Base-by-base conservation (phyloP, 1,139 yeast species). In the Scheffersomyces insectosa region DNA sequence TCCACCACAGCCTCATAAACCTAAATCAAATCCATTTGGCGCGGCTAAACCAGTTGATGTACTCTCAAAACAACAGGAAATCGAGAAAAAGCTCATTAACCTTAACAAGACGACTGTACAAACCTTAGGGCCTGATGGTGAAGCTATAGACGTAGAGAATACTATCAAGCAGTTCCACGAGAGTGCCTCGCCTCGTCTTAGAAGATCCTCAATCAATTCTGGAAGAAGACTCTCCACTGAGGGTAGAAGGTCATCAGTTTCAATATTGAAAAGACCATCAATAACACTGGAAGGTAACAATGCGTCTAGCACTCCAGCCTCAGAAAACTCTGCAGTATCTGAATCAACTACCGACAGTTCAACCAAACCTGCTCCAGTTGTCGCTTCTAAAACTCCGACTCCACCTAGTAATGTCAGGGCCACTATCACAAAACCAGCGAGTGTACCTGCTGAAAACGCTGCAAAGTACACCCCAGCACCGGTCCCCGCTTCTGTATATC, bases 71-170 rank as follows among this genome's bases (percentile, higher is more conserved):
- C 71, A 65, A 52, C 68, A 66, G 33, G 78, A 73, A 50, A 67
- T 72, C 32, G 77, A 73, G 33, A 66, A 68, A 48, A 67, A 76
- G 52, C 62, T 84, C 46, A 66, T 74, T 6, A 67, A 70, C 40
- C 63, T 82, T 36, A 83, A 83, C 54, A 75, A 77, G 34, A 82
- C 86, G 0, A 83, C 88, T 0, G 72, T 79, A 40, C 76, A 75
- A 55, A 80, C 83, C 2, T 50, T 77, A 32, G 80, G 77, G 0
- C 60, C 65, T 13, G 60, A 56, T 12, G 59, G 52, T 12, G 51
- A 48, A 20, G 36, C 43, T 7, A 44, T 48, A 4, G 56, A 56
- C 39, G 49, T 50, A n/a, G 57, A 57, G 40, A 43, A 46, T 10
- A 49, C 52, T 2, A 36, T 41, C 46, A 40, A 49, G 48, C 49